phyloP scores from a whole-genome alignment of 805 yeast species.

The Saccharomycopsis fodiens region DNA sequence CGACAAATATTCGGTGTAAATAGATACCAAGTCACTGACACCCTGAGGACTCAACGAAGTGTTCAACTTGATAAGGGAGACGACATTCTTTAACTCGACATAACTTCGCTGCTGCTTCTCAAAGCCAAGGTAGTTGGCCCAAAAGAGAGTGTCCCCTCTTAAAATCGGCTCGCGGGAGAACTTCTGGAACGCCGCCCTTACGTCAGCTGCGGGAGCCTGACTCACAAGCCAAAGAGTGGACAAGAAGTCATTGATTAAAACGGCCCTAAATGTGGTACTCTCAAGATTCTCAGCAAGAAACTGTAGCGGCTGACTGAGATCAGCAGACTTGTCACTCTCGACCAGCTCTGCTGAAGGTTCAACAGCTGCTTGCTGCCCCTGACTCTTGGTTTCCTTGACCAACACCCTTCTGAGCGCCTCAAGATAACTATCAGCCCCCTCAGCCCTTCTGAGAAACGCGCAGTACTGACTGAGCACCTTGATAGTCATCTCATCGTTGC shows the following conservation, averaged over 20 bases:
- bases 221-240: slow-evolving; percentile 1
- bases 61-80: slow-evolving; percentile 36
- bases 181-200: neutral
- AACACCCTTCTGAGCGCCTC: neutral
- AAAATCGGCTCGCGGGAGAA: slow-evolving; percentile 21
- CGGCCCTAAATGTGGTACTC: neutral
- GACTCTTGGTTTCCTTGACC: neutral
- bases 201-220: neutral
- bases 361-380: no score
- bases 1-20: slow-evolving; percentile 33
- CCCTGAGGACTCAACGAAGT: slow-evolving; percentile 41
- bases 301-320: neutral
- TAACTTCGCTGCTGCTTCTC: slow-evolving; percentile 40
- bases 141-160: slow-evolving; percentile 39
- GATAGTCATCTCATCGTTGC: neutral
- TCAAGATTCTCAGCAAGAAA: neutral
- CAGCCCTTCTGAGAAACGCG: slow-evolving; percentile 4
- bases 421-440: slow-evolving; percentile 4
- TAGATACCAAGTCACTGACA: slow-evolving; percentile 36
- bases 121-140: slow-evolving; percentile 50
- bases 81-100: slow-evolving; percentile 36
- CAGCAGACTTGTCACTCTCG: neutral
- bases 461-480: slow-evolving; percentile 8
- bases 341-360: neutral
- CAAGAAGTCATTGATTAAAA: slow-evolving; percentile 4